Base-by-base conservation (phyloP, 768 basidiomycete species). In the Mycena venus region DNA sequence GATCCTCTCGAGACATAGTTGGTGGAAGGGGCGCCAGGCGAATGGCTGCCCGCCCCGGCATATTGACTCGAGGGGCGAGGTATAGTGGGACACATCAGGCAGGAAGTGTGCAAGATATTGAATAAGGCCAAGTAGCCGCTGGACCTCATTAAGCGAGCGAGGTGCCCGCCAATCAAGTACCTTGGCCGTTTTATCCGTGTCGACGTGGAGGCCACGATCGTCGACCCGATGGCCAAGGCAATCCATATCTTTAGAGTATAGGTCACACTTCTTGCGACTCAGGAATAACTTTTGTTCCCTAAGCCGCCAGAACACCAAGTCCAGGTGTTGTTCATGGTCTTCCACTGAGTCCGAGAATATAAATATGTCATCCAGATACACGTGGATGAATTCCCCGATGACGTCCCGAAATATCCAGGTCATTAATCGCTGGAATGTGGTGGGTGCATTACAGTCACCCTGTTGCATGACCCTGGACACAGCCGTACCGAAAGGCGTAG, bases 321-420 rank as follows among this genome's bases (percentile, higher is more conserved):
- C 47, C 0, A 89, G 74, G 72, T 86, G 81, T 15, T 74, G 12
- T 38, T 83, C 78, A 60, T 89, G 87, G 0, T 87, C 87, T 27
- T 84, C 83, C 1, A 86, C 74, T 0, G 83, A 77, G 17, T 84
- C 70, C 0, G 83, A 85, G 71, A 75, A 88, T 0, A 88, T 78
- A 55, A 88, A 85, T 2, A 89, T 83, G 72, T 89, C 85, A 67
- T 89, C 87, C 0, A 89, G 74, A 66, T 88, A 89, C 1, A 85
- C 81, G 49, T 89, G 84, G 10, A 89, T 36, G 67, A 85, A 88
- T 9, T 47, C 34, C 0, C 86, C 85, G 2, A 89, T 84, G 11
- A 77, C 55, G 1, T 86, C 81, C 0, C 81, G 71, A 55, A 90
- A 88, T 29, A 89, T 82, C 4, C 70, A 38, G 0, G 81, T 87